These are phyloP conservation scores for Haplographium delicatum DNA, from an alignment of 495 filamentous ascomycete species.

Conservation along the genomic window DNA sequence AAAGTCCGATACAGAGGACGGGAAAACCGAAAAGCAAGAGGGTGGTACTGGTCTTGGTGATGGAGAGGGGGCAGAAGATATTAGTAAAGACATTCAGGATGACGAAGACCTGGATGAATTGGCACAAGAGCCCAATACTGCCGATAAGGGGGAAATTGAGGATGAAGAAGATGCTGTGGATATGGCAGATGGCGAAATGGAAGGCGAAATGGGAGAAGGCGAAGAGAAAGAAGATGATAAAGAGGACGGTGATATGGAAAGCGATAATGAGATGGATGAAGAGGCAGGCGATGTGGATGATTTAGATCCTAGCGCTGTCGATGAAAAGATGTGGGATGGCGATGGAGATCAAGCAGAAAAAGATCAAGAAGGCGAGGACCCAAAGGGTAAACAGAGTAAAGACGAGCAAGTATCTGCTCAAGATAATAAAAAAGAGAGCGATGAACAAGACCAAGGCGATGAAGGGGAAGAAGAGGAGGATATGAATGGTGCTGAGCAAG, in stretches of 20 bases:
- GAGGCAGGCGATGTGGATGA: conserved; percentile 86
- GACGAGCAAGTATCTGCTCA: conserved; percentile 60
- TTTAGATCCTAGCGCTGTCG: conserved; percentile 78
- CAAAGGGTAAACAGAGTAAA: conserved; percentile 56
- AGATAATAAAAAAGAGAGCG: conserved; percentile 50
- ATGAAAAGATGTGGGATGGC: conserved; percentile 98
- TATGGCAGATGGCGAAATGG: conserved; percentile 87
- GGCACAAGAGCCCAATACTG: conserved; percentile 65
- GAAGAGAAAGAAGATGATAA: conserved; percentile 51
- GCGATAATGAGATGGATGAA: conserved; percentile 66
- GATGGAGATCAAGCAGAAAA: conserved; percentile 68
- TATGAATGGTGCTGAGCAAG: conserved; percentile 52
- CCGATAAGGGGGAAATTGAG: conserved; percentile 61
- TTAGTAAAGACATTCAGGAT: conserved; percentile 90
- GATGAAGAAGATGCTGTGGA: conserved; percentile 80
- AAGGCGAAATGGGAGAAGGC: conserved; percentile 69
- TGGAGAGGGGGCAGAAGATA: conserved; percentile 90
- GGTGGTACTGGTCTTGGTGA: conserved; percentile 95
- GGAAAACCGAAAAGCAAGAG: conserved; percentile 71
- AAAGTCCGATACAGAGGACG: conserved; percentile 58
- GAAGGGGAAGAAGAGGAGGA: conserved; percentile 53
- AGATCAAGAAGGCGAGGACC: conserved; percentile 71
- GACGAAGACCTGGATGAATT: conserved; percentile 92
- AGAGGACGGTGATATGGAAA: conserved; percentile 42
- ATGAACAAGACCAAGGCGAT: conserved; percentile 47